phyloP scores from a whole-genome alignment of 139 green algal genomes.

The Chlamydomonas schloesseri region DNA sequence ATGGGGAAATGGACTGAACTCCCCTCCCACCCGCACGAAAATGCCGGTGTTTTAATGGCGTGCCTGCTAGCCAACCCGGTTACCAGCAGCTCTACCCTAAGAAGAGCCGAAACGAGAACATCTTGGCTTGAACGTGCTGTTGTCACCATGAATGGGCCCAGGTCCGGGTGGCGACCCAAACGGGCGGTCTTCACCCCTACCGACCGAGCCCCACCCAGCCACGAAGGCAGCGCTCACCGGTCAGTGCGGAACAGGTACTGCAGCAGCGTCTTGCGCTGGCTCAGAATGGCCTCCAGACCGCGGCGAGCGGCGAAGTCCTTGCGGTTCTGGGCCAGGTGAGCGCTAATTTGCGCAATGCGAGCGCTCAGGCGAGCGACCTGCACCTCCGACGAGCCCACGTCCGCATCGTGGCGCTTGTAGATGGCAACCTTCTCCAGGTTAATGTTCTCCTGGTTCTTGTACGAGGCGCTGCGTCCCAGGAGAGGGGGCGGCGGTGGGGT shows the following conservation, averaged over 20 bases:
- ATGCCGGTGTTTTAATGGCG: no score
- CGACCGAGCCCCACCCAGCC: no score
- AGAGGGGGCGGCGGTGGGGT: not conserved
- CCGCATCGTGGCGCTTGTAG: slow-evolving; percentile 54
- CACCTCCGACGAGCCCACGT: slow-evolving; percentile 71
- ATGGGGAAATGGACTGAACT: no score
- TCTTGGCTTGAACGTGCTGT: no score
- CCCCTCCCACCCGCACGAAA: no score
- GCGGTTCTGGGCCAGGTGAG: slow-evolving; percentile 72
- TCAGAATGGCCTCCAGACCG: slow-evolving; percentile 75
- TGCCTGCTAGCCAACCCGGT: no score
- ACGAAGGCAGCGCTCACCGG: slow-evolving; percentile 59
- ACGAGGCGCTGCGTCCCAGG: slow-evolving; percentile 60
- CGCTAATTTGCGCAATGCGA: slow-evolving; percentile 63
- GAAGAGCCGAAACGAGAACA: no score
- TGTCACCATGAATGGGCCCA: no score
- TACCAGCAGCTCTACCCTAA: no score
- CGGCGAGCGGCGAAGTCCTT: slow-evolving; percentile 77
- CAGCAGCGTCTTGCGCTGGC: slow-evolving; percentile 73
- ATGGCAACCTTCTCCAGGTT: slow-evolving; percentile 59
- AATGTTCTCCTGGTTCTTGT: slow-evolving; percentile 76
- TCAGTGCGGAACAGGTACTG: slow-evolving; percentile 79
- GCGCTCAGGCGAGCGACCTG: slow-evolving; percentile 77
- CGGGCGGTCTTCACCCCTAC: no score
- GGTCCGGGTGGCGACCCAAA: no score